Percentiles rank a stretch among this genome's conserved stretches.
These are phyloP conservation scores for Scheffersomyces stambukii DNA, from an alignment of 1,139 yeast species.

Conservation along the genomic window DNA sequence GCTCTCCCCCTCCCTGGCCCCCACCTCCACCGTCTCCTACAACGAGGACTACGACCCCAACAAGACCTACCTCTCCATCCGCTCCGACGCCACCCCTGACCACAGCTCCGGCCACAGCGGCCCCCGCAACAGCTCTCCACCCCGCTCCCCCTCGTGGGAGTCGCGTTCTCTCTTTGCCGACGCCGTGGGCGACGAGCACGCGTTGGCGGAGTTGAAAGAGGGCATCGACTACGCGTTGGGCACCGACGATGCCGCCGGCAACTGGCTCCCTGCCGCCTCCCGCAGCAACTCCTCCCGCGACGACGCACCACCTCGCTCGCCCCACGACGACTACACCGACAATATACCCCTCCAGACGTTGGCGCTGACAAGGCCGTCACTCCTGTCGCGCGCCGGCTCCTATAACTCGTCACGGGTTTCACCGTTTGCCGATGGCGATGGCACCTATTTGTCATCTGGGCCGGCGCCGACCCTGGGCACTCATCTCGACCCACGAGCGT, in stretches of 20 bases:
- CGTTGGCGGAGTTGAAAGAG: slow-evolving; percentile 32
- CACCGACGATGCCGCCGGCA: slow-evolving; percentile 18
- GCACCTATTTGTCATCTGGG: too few species aligned
- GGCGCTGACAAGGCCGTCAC: slow-evolving; percentile 2
- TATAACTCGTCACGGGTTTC: slow-evolving; percentile 1
- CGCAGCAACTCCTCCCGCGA: too few species aligned
- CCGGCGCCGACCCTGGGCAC: too few species aligned
- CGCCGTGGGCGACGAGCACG: slow-evolving; percentile 19
- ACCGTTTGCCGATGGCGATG: too few species aligned
- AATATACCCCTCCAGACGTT: slow-evolving; percentile 18
- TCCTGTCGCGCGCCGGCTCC: slow-evolving; percentile 3
- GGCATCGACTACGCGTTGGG: slow-evolving; percentile 40
- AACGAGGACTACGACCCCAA: slow-evolving; percentile 11
- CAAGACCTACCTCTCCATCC: slow-evolving; percentile 8
- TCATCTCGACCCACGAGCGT: slow-evolving; percentile 12
- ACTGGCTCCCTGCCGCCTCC: slow-evolving; percentile 29
- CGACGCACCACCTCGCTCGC: too few species aligned
- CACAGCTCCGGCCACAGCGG: slow-evolving; percentile 6
- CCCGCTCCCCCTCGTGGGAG: neutral
- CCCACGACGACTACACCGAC: slow-evolving; percentile 14
- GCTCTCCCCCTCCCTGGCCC: too few species aligned
- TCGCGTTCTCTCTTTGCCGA: slow-evolving; percentile 5
- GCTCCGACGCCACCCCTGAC: too few species aligned
- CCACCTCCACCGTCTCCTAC: too few species aligned
- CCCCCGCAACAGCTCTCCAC: neutral